Evolutionary conservation across 306 rosid genomes (phyloP).

Genomic region (Cicer judaicum): DNA sequence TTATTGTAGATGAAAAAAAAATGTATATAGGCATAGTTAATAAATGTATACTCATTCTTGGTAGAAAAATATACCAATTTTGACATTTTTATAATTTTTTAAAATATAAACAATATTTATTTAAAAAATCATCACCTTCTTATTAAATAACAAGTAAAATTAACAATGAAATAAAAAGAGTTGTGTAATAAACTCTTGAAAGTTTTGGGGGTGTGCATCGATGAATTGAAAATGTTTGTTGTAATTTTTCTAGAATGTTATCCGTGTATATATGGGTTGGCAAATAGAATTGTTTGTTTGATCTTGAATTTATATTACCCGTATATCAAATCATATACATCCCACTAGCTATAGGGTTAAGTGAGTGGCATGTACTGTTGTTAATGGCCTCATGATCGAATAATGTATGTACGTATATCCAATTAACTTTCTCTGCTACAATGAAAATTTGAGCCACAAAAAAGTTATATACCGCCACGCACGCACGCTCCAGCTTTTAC

Average conservation of each 20-base stretch:
- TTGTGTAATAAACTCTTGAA: too few relatives aligned
- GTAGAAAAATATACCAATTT: too few relatives aligned
- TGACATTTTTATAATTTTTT: too few relatives aligned
- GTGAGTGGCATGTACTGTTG: conserved; percentile 32
- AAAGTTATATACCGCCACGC: conserved; percentile 35
- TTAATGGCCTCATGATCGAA: conserved; percentile 42
- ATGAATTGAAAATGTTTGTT: too few relatives aligned
- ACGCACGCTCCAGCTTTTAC: conserved; percentile 38
- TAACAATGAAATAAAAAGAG: too few relatives aligned
- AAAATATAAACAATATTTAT: too few relatives aligned
- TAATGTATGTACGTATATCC: conserved; percentile 25
- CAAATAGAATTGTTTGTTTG: neutral
- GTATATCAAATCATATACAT: conserved; percentile 1
- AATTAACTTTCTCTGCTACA: conserved; percentile 19
- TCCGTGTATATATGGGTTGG: conserved; percentile 1
- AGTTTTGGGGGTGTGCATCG: too few relatives aligned
- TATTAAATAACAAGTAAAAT: too few relatives aligned
- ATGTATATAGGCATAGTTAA: too few relatives aligned
- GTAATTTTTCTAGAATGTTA: conserved; percentile 36
- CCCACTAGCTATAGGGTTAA: conserved; percentile 19
- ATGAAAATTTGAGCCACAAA: conserved; percentile 26
- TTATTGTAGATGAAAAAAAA: too few relatives aligned
- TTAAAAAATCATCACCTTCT: too few relatives aligned
- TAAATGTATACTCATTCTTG: too few relatives aligned
- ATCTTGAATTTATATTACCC: conserved; percentile 17